These are phyloP conservation scores for Cicer pinnatifidum DNA, from an alignment of 306 rosid genomes.

Conservation along the genomic window DNA sequence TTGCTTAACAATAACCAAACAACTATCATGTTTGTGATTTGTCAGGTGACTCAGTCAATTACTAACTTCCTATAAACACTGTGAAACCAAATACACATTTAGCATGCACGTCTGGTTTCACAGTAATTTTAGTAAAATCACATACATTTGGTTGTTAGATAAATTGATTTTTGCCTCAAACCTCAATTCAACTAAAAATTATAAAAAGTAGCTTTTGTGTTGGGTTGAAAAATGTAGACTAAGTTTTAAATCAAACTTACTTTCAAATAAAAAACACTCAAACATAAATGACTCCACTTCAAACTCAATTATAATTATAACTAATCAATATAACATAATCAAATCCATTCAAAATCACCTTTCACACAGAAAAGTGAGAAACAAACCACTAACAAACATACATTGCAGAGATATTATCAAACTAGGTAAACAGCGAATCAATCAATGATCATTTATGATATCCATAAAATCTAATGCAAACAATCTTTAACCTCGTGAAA, in stretches of 20 bases:
- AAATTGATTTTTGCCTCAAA: background rate
- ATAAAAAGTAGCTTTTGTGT: background rate
- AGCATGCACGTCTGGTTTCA: background rate
- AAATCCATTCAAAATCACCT: too few species aligned
- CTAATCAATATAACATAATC: too few species aligned
- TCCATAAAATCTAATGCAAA: slow-evolving; percentile 11
- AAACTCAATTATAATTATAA: too few species aligned
- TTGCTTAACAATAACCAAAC: background rate
- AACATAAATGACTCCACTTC: too few species aligned
- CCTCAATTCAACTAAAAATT: background rate
- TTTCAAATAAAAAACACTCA: too few species aligned
- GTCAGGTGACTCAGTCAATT: background rate
- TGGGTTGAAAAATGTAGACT: background rate
- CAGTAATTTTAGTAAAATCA: background rate
- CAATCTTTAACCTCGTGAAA: background rate
- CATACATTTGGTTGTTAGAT: background rate
- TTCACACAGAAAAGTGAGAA: background rate
- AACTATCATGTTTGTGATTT: background rate
- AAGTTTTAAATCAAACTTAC: too few species aligned
- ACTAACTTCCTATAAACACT: background rate
- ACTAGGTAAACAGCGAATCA: background rate
- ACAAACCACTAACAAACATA: background rate
- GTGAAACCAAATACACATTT: background rate
- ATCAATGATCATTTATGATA: slow-evolving; percentile 2
- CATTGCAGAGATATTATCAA: background rate